These are phyloP conservation scores for Gypsophila paniculata DNA, from an alignment of 179 eudicot genomes.

Conservation along the genomic window DNA sequence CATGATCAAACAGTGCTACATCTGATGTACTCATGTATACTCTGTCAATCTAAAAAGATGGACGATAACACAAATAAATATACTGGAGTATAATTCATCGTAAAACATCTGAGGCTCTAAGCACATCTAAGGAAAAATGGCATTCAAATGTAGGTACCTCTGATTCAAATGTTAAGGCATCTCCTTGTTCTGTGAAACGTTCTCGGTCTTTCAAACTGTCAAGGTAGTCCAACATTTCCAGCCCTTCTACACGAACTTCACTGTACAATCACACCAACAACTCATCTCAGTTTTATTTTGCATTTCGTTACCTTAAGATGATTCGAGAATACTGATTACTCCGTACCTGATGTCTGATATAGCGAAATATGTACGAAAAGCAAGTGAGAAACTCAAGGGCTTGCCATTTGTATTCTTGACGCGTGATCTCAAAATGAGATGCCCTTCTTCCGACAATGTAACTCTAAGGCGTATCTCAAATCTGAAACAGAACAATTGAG, in stretches of 20 bases:
- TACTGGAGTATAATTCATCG: neutral
- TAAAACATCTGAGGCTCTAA: neutral
- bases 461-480: constrained; percentile 75
- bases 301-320: neutral
- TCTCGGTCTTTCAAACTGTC: constrained; percentile 57
- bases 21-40: constrained; percentile 63
- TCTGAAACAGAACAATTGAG: constrained; percentile 28
- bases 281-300: neutral
- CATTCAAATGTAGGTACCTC: constrained; percentile 50
- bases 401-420: constrained; percentile 67
- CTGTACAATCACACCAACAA: constrained; percentile 34
- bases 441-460: constrained; percentile 56
- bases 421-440: constrained; percentile 59
- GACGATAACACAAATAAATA: neutral
- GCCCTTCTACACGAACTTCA: constrained; percentile 93
- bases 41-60: constrained; percentile 47
- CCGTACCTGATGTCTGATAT: constrained; percentile 85
- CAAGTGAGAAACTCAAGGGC: constrained; percentile 76
- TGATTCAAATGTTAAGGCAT: constrained; percentile 88
- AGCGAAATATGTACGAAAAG: constrained; percentile 70
- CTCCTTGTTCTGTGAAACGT: constrained; percentile 93
- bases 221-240: constrained; percentile 84
- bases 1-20: constrained; percentile 75
- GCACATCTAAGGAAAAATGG: neutral
- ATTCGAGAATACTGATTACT: constrained; percentile 20